Percentiles rank a stretch among this genome's conserved stretches.
These are phyloP conservation scores for Ascocoryne sarcoides DNA, from an alignment of 2,329 filamentous ascomycete genomes.

Conservation along the genomic window DNA sequence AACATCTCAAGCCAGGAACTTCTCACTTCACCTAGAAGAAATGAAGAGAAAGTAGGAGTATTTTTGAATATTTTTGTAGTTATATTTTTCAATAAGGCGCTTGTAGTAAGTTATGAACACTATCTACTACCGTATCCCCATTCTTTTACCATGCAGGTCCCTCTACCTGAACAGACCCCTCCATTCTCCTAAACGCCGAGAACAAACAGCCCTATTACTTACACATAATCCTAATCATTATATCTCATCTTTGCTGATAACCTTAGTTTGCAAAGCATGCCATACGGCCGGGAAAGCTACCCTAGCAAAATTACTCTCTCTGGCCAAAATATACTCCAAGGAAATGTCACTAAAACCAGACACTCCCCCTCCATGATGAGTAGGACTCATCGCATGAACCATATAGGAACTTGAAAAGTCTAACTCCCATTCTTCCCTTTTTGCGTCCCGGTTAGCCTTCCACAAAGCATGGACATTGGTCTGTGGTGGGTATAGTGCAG, in stretches of 20 bases:
- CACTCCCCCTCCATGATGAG: not conserved
- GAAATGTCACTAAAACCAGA: not conserved
- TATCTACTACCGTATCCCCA: no score
- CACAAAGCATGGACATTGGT: not conserved
- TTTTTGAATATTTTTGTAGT: no score
- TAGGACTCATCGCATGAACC: not conserved
- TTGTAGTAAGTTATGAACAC: no score
- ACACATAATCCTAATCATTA: no score
- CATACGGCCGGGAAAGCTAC: slow-evolving; percentile 1
- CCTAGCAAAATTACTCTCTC: slow-evolving; percentile 5
- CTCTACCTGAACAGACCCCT: no score
- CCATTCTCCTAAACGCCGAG: no score
- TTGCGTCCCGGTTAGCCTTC: not conserved
- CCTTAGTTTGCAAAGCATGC: slow-evolving; percentile 1
- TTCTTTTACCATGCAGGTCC: no score
- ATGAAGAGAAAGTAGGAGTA: no score
- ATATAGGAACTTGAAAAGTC: not conserved
- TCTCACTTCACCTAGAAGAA: not conserved
- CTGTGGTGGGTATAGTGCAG: not conserved
- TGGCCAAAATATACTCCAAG: slow-evolving; percentile 4
- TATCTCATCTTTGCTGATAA: not conserved
- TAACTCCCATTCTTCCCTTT: not conserved
- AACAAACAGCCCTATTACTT: no score
- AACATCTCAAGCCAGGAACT: not conserved
- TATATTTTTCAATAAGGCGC: no score